These are phyloP conservation scores for Diutina catenulata DNA, from an alignment of 1,139 yeast genomes.

Conservation along the genomic window DNA sequence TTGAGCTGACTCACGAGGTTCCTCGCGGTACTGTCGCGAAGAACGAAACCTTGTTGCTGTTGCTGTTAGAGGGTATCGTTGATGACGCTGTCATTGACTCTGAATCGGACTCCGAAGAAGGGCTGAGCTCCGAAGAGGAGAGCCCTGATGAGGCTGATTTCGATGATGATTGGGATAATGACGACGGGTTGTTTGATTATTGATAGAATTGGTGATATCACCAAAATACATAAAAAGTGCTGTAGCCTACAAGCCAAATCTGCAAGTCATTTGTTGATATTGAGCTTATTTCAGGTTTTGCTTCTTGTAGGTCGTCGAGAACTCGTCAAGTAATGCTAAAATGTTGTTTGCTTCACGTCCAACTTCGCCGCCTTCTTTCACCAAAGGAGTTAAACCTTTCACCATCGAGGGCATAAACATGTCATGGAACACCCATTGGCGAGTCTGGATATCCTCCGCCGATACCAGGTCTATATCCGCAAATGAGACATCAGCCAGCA, in stretches of 20 bases:
- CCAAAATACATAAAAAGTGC: too few species aligned
- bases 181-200: constrained; percentile 11
- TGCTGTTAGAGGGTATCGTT: constrained; percentile 44
- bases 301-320: too few species aligned
- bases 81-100: constrained; percentile 13
- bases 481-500: constrained; percentile 12
- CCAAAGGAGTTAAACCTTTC: constrained; percentile 38
- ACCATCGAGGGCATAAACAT: constrained; percentile 38
- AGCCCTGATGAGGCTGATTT: constrained; percentile 9
- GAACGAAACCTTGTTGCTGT: constrained; percentile 70
- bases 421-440: constrained; percentile 44
- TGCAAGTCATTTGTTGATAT: too few species aligned
- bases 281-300: too few species aligned
- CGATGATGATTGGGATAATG: constrained; percentile 9
- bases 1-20: constrained; percentile 70
- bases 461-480: constrained; percentile 23
- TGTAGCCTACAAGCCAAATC: too few species aligned
- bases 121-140: constrained; percentile 8
- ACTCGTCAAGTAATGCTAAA: not conserved
- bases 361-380: constrained; percentile 67
- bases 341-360: constrained; percentile 45
- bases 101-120: constrained; percentile 14
- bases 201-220: not conserved
- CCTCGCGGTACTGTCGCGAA: constrained; percentile 52
- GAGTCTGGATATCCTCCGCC: constrained; percentile 50